Evolutionary conservation across 768 basidiomycete genomes (phyloP).

Genomic region (Leucocoprinus birnbaumii): DNA sequence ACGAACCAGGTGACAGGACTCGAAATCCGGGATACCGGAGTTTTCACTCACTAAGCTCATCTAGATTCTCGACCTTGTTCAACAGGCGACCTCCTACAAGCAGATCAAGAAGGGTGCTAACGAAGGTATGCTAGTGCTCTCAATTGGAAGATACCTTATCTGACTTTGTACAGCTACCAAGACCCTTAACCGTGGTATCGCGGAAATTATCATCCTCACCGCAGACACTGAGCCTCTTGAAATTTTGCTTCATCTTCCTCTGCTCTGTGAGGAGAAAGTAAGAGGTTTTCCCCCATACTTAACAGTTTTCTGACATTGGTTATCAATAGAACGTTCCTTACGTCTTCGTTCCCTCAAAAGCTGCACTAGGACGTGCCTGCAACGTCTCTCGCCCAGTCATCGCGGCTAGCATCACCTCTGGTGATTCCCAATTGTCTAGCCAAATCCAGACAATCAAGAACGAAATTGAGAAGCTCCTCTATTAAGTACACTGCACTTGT

Average conservation of each 20-base stretch:
- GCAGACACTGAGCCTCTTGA: slow-evolving; percentile 97
- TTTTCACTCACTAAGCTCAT: neutral
- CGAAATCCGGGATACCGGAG: neutral
- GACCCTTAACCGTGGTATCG: slow-evolving; percentile 95
- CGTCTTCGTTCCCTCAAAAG: slow-evolving; percentile 92
- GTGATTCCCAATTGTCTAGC: slow-evolving; percentile 87
- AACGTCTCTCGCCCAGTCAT: slow-evolving; percentile 96
- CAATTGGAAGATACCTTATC: neutral
- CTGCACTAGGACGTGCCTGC: slow-evolving; percentile 93
- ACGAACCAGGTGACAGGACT: slow-evolving; percentile 76
- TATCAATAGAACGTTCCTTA: slow-evolving; percentile 86
- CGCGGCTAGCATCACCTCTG: slow-evolving; percentile 93
- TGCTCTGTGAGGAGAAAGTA: slow-evolving; percentile 98
- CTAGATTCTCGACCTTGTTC: slow-evolving; percentile 93
- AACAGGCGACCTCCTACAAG: slow-evolving; percentile 96
- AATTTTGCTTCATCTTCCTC: slow-evolving; percentile 93
- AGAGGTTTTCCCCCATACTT: slow-evolving; percentile 9
- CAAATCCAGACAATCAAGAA: slow-evolving; percentile 88
- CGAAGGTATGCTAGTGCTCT: slow-evolving; percentile 60
- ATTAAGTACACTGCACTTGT: slow-evolving; percentile 21
- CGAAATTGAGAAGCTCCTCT: slow-evolving; percentile 69
- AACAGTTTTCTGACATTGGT: slow-evolving; percentile 5
- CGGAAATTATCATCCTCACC: slow-evolving; percentile 96
- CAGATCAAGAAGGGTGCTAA: slow-evolving; percentile 99
- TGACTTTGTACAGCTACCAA: slow-evolving; percentile 70